phyloP scores from a whole-genome alignment of 2,329 filamentous ascomycete species.

The Hymenotorrendiella dingleyae region DNA sequence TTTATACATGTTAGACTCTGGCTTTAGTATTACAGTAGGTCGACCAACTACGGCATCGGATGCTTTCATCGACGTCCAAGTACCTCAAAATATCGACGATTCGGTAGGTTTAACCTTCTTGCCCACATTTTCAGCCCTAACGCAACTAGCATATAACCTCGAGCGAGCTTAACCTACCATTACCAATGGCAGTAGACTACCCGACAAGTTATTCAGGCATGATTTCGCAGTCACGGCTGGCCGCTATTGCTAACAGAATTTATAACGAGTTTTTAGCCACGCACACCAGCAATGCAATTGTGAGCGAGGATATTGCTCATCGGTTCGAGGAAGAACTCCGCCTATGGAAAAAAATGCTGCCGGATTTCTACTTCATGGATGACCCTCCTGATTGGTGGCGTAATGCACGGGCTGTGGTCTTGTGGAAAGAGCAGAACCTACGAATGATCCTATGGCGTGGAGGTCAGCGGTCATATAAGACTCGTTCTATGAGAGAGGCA shows the following conservation, averaged over 20 bases:
- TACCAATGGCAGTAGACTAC: conserved; percentile 29
- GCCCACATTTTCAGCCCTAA: not conserved
- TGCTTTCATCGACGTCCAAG: conserved; percentile 36
- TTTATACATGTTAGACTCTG: conserved; percentile 40
- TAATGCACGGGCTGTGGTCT: conserved; percentile 34
- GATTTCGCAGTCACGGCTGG: conserved; percentile 37
- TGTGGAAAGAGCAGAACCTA: conserved; percentile 39
- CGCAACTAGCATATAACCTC: conserved; percentile 8
- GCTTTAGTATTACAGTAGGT: conserved; percentile 41
- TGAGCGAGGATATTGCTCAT: conserved; percentile 34
- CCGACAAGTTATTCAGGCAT: conserved; percentile 38
- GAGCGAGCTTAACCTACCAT: conserved; percentile 11
- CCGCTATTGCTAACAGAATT: conserved; percentile 36
- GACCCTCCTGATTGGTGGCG: conserved; percentile 32
- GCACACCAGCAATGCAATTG: conserved; percentile 30
- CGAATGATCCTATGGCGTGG: conserved; percentile 38
- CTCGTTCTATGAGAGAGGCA: conserved; percentile 18
- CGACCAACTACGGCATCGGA: conserved; percentile 34
- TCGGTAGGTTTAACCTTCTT: conserved; percentile 22
- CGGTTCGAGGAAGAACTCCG: conserved; percentile 34
- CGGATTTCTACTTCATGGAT: conserved; percentile 31
- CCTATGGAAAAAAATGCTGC: conserved; percentile 31
- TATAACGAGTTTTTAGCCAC: conserved; percentile 37
- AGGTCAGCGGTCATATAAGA: conserved; percentile 33
- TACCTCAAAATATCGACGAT: conserved; percentile 41